A percentile compares a stretch with the other conserved stretches of the same genome.
Evolutionary conservation across 2,329 filamentous ascomycete genomes (phyloP).

Genomic region (Exophiala dermatitidis): DNA sequence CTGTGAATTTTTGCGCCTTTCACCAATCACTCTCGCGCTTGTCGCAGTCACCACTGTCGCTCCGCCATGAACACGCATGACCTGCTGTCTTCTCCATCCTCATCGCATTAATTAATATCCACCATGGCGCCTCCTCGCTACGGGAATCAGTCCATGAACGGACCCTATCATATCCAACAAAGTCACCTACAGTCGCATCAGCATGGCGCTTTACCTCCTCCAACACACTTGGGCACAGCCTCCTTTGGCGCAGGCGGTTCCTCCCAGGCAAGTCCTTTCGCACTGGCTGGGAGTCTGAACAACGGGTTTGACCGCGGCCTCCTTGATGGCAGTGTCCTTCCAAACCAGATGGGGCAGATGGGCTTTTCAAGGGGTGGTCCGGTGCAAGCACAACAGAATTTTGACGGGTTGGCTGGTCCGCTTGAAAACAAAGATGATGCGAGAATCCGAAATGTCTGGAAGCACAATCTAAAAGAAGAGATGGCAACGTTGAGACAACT

Average conservation of each 20-base stretch:
- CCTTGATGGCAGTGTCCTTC: slow-evolving; percentile 54
- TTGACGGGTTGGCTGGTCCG: slow-evolving; percentile 22
- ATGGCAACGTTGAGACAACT: slow-evolving; percentile 76
- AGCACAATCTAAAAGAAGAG: slow-evolving; percentile 81
- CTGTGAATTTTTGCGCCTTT: background rate
- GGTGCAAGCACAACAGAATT: slow-evolving; percentile 53
- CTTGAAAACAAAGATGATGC: slow-evolving; percentile 50
- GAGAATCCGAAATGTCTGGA: slow-evolving; percentile 94
- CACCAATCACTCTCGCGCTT: background rate
- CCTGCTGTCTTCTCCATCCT: slow-evolving; percentile 1
- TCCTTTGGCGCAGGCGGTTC: slow-evolving; percentile 53
- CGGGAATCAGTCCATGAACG: slow-evolving; percentile 51
- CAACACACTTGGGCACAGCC: slow-evolving; percentile 57
- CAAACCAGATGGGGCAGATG: slow-evolving; percentile 80
- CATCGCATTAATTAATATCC: slow-evolving; percentile 8
- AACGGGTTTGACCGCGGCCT: slow-evolving; percentile 46
- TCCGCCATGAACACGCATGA: slow-evolving; percentile 15
- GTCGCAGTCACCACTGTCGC: background rate
- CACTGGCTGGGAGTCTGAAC: slow-evolving; percentile 42
- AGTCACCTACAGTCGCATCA: slow-evolving; percentile 43
- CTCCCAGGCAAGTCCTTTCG: slow-evolving; percentile 24
- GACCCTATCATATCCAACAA: slow-evolving; percentile 54
- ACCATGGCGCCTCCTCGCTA: slow-evolving; percentile 56
- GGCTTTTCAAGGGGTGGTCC: slow-evolving; percentile 70
- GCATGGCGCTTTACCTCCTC: slow-evolving; percentile 45